phyloP scores from a whole-genome alignment of 2,329 filamentous ascomycete species.

The Bipolaris bicolor region DNA sequence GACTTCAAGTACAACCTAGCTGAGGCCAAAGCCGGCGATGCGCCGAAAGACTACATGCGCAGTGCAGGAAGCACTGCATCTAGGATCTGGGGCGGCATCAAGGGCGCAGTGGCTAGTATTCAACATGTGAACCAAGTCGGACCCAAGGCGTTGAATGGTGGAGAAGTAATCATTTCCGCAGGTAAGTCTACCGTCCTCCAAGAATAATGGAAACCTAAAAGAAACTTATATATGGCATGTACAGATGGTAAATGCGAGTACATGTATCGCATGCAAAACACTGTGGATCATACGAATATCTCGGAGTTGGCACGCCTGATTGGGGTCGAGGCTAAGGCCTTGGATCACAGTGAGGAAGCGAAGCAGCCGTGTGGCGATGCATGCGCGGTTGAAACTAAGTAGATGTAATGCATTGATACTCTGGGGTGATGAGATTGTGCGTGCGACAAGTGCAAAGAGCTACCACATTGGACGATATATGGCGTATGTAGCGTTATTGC shows the following conservation, averaged over 20 bases:
- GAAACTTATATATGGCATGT: neutral
- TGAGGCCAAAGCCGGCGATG: slow-evolving; percentile 18
- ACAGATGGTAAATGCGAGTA: slow-evolving; percentile 32
- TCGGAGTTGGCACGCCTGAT: slow-evolving; percentile 20
- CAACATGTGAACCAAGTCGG: slow-evolving; percentile 28
- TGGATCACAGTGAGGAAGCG: neutral
- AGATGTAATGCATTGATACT: neutral
- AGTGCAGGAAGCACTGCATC: slow-evolving; percentile 21
- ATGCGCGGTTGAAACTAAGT: neutral
- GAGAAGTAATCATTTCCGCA: slow-evolving; percentile 27
- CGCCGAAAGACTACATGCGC: slow-evolving; percentile 32
- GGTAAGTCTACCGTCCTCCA: slow-evolving; percentile 8
- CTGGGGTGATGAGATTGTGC: neutral
- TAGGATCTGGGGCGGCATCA: slow-evolving; percentile 26
- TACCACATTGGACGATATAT: neutral
- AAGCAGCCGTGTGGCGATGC: neutral
- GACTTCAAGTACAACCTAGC: slow-evolving; percentile 28
- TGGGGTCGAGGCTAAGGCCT: slow-evolving; percentile 2
- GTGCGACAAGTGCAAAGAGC: neutral
- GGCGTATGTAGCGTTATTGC: neutral
- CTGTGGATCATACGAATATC: slow-evolving; percentile 32
- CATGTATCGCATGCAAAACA: slow-evolving; percentile 37
- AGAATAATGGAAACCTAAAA: neutral
- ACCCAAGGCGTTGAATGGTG: slow-evolving; percentile 33
- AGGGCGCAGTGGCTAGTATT: slow-evolving; percentile 24